phyloP scores from a whole-genome alignment of 192 early-diverging fungal genomes.

The Podila minutissima region DNA sequence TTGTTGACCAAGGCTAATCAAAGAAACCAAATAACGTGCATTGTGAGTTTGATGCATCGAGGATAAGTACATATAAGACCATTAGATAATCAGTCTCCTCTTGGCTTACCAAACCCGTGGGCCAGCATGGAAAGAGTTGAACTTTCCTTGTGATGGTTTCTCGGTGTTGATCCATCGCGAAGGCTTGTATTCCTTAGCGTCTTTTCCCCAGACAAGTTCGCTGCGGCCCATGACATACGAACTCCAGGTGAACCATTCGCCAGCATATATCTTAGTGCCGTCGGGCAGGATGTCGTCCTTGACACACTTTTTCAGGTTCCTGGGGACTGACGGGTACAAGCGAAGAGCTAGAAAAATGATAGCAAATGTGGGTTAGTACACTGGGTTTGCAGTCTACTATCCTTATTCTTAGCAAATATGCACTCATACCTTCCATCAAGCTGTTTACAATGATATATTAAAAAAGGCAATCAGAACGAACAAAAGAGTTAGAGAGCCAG shows the following conservation, averaged over 20 bases:
- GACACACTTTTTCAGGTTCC: conserved; percentile 60
- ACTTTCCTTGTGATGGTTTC: conserved; percentile 54
- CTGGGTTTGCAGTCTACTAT: too few relatives aligned
- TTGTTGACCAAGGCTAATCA: conserved; percentile 42
- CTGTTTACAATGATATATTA: too few relatives aligned
- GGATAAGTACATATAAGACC: neutral
- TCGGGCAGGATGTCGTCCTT: conserved; percentile 71
- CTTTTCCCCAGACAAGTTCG: conserved; percentile 68
- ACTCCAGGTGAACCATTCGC: conserved; percentile 59
- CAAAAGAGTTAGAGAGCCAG: neutral
- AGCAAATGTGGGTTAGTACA: neutral
- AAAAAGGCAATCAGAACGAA: neutral
- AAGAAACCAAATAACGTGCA: too few relatives aligned
- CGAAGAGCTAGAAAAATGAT: conserved; percentile 9
- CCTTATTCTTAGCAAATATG: too few relatives aligned
- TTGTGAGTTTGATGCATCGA: neutral
- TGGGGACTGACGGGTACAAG: conserved; percentile 31
- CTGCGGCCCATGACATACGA: conserved; percentile 66
- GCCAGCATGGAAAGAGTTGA: conserved; percentile 64
- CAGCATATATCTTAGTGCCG: conserved; percentile 64
- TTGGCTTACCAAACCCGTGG: conserved; percentile 53
- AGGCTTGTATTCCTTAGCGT: conserved; percentile 70
- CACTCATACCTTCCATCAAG: too few relatives aligned
- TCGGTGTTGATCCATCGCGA: conserved; percentile 68
- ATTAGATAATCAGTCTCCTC: neutral